Percentiles rank a stretch among this genome's conserved stretches.
phyloP scores from a whole-genome alignment of 1,284 basidiomycete genomes.

The Cryptococcus floricola region DNA sequence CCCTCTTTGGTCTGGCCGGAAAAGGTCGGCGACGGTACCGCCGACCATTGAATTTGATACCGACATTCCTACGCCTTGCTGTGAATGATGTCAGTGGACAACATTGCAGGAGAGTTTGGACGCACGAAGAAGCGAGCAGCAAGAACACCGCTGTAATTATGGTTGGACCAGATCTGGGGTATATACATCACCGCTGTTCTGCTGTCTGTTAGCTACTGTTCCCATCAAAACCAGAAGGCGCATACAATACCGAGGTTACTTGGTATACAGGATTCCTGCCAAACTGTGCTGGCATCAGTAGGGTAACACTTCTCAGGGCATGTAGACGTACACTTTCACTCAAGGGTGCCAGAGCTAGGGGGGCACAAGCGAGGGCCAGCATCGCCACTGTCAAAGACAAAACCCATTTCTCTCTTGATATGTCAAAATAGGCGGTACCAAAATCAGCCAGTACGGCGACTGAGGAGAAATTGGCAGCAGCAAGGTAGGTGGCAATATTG shows the following conservation, averaged over 20 bases:
- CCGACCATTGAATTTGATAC: constrained; percentile 43
- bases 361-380: constrained; percentile 35
- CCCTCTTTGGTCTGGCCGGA: constrained; percentile 41
- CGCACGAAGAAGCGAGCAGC: constrained; percentile 36
- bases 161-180: constrained; percentile 36
- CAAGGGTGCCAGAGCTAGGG: constrained; percentile 42
- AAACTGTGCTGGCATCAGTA: constrained; percentile 11
- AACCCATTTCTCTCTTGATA: constrained; percentile 22
- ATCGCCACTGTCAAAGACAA: constrained; percentile 28
- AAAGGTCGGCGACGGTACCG: constrained; percentile 47
- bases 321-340: constrained; percentile 34
- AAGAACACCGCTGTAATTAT: constrained; percentile 37
- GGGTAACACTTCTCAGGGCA: neutral
- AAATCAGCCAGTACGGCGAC: constrained; percentile 26
- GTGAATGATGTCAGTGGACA: neutral
- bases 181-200: constrained; percentile 42
- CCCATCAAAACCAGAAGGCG: neutral
- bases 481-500: constrained; percentile 26
- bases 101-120: neutral
- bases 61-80: constrained; percentile 37
- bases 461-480: constrained; percentile 28
- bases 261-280: constrained; percentile 42
- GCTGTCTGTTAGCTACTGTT: neutral
- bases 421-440: constrained; percentile 30
- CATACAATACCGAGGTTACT: constrained; percentile 36